Evolutionary conservation across 2,329 filamentous ascomycete genomes (phyloP).

Genomic region (Fusarium sp.): DNA sequence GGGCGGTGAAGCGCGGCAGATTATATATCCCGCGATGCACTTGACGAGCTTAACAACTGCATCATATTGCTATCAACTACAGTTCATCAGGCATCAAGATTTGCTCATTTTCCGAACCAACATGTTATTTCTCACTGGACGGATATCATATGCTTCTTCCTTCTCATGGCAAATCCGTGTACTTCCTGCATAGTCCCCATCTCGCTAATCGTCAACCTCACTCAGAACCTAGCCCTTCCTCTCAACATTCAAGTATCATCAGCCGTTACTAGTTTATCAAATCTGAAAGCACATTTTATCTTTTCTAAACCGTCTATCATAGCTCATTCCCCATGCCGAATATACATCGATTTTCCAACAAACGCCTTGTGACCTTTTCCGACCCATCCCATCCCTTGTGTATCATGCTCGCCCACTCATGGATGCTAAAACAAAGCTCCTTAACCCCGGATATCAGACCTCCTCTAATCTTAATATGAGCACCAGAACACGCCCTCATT

Average conservation of each 20-base stretch:
- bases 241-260: background rate
- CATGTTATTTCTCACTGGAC: background rate
- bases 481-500: background rate
- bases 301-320: conserved; percentile 17
- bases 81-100: background rate
- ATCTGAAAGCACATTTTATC: conserved; percentile 21
- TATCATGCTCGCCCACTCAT: background rate
- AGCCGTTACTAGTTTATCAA: background rate
- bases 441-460: background rate
- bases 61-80: background rate
- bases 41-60: conserved; percentile 4
- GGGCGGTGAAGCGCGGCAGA: conserved; percentile 55
- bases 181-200: background rate
- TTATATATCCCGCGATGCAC: conserved; percentile 32
- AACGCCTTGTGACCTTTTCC: conserved; percentile 23
- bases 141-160: background rate
- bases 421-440: background rate
- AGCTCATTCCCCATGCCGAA: background rate
- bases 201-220: background rate
- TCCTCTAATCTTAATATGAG: background rate
- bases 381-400: background rate
- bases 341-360: background rate
- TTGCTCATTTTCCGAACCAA: background rate
- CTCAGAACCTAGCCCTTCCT: background rate
- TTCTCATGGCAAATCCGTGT: background rate